phyloP scores from a whole-genome alignment of 179 eudicot genomes.

The Camellia oleifera region DNA sequence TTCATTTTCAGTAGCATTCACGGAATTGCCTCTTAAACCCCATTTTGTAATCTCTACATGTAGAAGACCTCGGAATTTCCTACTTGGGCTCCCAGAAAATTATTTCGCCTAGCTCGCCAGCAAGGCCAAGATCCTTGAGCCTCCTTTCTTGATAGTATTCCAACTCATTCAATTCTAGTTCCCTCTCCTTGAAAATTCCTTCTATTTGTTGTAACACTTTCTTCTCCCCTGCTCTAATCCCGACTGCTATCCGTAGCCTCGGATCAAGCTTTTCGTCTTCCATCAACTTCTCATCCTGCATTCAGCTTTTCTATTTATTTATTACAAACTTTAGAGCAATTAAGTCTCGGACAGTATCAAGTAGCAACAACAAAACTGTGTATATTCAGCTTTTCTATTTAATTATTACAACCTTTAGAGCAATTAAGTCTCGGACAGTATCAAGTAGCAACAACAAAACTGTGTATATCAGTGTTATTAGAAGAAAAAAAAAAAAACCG shows the following conservation, averaged over 20 bases:
- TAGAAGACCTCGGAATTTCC: neutral
- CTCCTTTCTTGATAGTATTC: constrained; percentile 98
- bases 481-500: too few species aligned
- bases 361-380: too few species aligned
- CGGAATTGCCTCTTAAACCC: neutral
- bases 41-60: neutral
- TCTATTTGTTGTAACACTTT: constrained; percentile 81
- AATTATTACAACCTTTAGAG: neutral
- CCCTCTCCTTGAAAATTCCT: constrained; percentile 59
- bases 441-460: too few species aligned
- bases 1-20: neutral
- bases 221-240: constrained; percentile 81
- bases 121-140: constrained; percentile 88
- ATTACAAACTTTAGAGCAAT: neutral
- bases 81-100: constrained; percentile 69
- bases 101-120: constrained; percentile 87
- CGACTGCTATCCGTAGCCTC: constrained; percentile 55
- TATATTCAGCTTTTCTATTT: neutral
- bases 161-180: constrained; percentile 55
- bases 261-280: constrained; percentile 47
- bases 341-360: neutral
- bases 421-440: neutral
- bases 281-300: constrained; percentile 79
- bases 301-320: neutral
- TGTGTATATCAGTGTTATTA: too few species aligned